A percentile compares a stretch with the other conserved stretches of the same genome.
phyloP scores from a whole-genome alignment of 108 stramenopile genomes.

The Schizochytrium sp. region DNA sequence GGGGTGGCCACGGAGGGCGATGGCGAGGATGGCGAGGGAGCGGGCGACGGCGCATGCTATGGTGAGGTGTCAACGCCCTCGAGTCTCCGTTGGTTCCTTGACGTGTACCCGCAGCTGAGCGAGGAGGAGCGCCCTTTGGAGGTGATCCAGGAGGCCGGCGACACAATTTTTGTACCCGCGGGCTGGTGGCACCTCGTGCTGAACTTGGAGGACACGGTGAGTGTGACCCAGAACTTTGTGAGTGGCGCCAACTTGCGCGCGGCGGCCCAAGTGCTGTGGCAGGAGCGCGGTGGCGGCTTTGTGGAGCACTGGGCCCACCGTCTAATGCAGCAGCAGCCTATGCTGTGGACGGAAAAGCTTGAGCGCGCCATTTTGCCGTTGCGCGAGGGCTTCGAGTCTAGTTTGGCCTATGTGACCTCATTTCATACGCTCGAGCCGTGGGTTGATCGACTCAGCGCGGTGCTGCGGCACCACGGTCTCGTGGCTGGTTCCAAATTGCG shows the following conservation, averaged over 20 bases:
- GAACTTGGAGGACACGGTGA: conserved; percentile 87
- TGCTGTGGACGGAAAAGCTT: not conserved
- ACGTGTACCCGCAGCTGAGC: conserved; percentile 46
- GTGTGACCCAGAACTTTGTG: conserved; percentile 92
- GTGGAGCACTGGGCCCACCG: not conserved
- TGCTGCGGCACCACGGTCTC: not conserved
- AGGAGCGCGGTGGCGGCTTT: not conserved
- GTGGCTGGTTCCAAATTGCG: not conserved
- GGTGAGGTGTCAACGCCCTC: conserved; percentile 79
- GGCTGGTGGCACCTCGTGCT: conserved; percentile 99
- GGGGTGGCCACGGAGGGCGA: conserved; percentile 58
- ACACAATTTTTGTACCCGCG: conserved; percentile 88
- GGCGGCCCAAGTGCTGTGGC: not conserved
- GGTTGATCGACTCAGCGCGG: not conserved
- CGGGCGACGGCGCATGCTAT: conserved; percentile 54
- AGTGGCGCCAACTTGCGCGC: conserved; percentile 67
- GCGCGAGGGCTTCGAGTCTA: not conserved
- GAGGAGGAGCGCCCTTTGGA: conserved; percentile 48
- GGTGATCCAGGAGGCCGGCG: conserved; percentile 89
- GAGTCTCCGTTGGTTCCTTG: conserved; percentile 74
- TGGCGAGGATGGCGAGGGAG: conserved; percentile 58
- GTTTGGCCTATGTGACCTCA: not conserved
- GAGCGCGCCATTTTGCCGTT: not conserved
- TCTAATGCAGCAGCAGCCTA: not conserved
- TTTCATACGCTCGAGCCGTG: not conserved